Evolutionary conservation across 192 early-diverging fungal genomes (phyloP).

Genomic region (Coemansia sp.): DNA sequence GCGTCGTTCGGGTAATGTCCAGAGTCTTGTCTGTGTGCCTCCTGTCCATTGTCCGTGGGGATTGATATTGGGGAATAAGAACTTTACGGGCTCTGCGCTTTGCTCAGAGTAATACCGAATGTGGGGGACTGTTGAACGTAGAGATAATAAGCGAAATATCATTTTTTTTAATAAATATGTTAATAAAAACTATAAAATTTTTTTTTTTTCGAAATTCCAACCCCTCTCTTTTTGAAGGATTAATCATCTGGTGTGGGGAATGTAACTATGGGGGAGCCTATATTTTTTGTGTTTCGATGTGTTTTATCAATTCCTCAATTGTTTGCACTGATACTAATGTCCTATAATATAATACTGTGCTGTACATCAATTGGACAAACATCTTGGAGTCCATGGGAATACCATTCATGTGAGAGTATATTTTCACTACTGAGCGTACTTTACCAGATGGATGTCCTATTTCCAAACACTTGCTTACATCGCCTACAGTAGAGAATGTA

Average conservation of each 20-base stretch:
- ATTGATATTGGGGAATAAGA: background rate
- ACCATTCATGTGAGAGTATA: background rate
- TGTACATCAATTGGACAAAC: background rate
- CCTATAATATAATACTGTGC: background rate
- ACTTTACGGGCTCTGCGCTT: background rate
- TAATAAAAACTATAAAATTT: background rate
- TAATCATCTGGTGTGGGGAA: too few species aligned
- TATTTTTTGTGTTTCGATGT: too few species aligned
- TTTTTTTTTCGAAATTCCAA: background rate
- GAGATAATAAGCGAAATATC: too few species aligned
- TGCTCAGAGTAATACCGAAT: background rate
- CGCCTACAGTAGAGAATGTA: background rate
- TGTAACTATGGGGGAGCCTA: too few species aligned
- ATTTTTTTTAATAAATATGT: too few species aligned
- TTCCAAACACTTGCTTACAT: background rate
- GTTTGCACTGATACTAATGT: background rate
- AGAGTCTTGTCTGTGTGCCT: background rate
- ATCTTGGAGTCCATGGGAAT: background rate
- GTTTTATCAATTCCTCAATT: background rate
- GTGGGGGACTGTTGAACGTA: too few species aligned
- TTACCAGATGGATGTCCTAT: background rate
- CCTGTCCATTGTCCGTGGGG: conserved; percentile 8
- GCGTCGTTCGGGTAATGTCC: conserved; percentile 30
- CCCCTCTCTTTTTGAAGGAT: too few species aligned
- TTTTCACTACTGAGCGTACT: background rate